Base-by-base conservation (phyloP, 2,329 filamentous ascomycete species). In the Claviceps sorghi region DNA sequence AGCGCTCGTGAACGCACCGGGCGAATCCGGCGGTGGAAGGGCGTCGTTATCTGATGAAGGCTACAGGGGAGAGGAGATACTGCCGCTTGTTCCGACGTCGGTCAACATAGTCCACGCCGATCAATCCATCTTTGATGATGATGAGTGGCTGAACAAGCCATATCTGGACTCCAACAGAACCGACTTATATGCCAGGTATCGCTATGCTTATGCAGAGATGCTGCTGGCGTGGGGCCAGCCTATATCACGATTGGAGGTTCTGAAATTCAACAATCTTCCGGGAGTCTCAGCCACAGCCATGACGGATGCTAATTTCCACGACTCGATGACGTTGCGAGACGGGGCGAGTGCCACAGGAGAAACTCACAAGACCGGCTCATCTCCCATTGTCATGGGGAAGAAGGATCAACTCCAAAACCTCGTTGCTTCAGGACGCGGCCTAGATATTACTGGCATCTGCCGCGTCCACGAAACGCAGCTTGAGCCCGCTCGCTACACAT, bases 221-320 rank as follows among this genome's bases (percentile, higher is more conserved):
- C 71, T 86, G 3, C 81, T 82, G 57, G 77, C 80, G 66, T 85
- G 82, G 82, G 71, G 73, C 2, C 75, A 81, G 52, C 80, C 80
- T 0, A 66, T 84, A 4, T 73, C 78, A 34, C 72, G 81, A 19
- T 72, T 85, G 1, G 82, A 86, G 61, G 76, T 86, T 30, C 73
- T 85, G 66, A 85, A 86, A 60, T 85, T 84, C 60, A 84, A 84
- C 56, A 74, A 79, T 4, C 67, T 84, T 41, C 76, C 76, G 52
- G 75, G 77, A 29, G 71, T 74, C 48, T 59, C 47, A 58, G 62
- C 52, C 22, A 56, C 43, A 5, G 59, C 62, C 1, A 63, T 62
- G 32, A 53, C 55, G 4, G 64, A 67, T 22, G 60, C 58, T 44
- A 67, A 62, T 55, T 64, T 67, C 47, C 62, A 67, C 45, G 67